Conservation (phyloP, 1,284 basidiomycete species). For the Athelia sp. region DNA sequence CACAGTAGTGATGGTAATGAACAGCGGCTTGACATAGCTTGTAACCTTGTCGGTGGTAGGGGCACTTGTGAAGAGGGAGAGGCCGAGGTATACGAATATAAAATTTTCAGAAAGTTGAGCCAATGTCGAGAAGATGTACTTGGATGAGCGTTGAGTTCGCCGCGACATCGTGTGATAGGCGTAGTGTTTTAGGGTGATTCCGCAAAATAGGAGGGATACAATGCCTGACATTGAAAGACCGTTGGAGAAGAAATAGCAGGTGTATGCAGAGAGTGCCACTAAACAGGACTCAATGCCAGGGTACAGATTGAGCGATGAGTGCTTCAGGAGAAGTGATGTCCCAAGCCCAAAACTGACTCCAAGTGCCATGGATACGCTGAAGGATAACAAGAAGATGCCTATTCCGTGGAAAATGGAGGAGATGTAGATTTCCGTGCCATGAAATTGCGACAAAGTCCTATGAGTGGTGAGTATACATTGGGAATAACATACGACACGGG, state of each 20-base stretch:
- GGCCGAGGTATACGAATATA: constrained; percentile 98
- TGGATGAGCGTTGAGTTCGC: constrained; percentile 91
- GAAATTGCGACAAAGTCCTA: constrained; percentile 90
- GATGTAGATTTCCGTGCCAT: constrained; percentile 84
- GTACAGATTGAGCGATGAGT: constrained; percentile 84
- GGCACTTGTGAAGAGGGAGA: constrained; percentile 88
- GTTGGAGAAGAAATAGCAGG: constrained; percentile 98
- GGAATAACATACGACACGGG: constrained; percentile 1
- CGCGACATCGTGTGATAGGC: constrained; percentile 99
- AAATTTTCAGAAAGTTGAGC: constrained; percentile 98
- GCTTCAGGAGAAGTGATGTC: constrained; percentile 92
- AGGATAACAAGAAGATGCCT: constrained; percentile 94
- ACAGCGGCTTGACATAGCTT: constrained; percentile 91
- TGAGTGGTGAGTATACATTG: constrained; percentile 2
- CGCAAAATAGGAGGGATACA: constrained; percentile 97
- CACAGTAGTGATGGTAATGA: constrained; percentile 87
- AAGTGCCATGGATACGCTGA: constrained; percentile 90
- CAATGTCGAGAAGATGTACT: constrained; percentile 90
- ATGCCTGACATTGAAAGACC: constrained; percentile 95
- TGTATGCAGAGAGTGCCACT: constrained; percentile 92
- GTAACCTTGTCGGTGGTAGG: constrained; percentile 68
- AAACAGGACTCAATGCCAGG: constrained; percentile 94
- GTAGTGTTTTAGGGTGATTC: constrained; percentile 98
- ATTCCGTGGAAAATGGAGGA: constrained; percentile 92
- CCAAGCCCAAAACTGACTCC: constrained; percentile 89